Conservation (phyloP, 2,329 filamentous ascomycete genomes). For the Nemania abortiva region DNA sequence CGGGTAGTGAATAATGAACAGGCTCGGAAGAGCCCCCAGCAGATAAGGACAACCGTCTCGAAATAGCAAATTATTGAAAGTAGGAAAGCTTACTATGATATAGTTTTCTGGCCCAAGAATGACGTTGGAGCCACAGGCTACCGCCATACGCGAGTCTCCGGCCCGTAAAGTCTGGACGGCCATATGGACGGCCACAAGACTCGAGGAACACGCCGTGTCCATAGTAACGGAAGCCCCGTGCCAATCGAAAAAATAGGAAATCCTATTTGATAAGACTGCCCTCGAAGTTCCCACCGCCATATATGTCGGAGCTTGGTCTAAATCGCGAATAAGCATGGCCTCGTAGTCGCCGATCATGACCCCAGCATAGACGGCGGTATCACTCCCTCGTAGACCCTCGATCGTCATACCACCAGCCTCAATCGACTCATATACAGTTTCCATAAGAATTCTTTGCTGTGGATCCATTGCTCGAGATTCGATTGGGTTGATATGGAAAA, state of each 20-base stretch:
- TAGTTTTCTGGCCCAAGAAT: neutral
- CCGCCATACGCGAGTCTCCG: neutral
- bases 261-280: neutral
- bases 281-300: neutral
- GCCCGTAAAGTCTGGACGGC: neutral
- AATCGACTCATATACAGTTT: neutral
- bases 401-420: neutral
- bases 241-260: constrained; percentile 16
- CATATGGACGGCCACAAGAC: neutral
- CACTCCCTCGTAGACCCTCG: neutral
- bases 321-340: neutral
- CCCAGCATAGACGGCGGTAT: neutral
- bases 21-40: too few species aligned
- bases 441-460: neutral
- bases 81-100: neutral
- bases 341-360: neutral
- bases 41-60: too few species aligned
- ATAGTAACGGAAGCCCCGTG: neutral
- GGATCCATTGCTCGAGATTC: neutral
- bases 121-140: neutral
- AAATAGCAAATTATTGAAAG: too few species aligned
- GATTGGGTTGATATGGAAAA: neutral
- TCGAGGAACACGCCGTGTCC: constrained; percentile 4
- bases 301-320: neutral
- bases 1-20: too few species aligned